Evolutionary conservation across 345 rosid genomes (phyloP), one percentile per base, ranked within the genome.

Genomic region (Aquilaria yunnanensis): DNA sequence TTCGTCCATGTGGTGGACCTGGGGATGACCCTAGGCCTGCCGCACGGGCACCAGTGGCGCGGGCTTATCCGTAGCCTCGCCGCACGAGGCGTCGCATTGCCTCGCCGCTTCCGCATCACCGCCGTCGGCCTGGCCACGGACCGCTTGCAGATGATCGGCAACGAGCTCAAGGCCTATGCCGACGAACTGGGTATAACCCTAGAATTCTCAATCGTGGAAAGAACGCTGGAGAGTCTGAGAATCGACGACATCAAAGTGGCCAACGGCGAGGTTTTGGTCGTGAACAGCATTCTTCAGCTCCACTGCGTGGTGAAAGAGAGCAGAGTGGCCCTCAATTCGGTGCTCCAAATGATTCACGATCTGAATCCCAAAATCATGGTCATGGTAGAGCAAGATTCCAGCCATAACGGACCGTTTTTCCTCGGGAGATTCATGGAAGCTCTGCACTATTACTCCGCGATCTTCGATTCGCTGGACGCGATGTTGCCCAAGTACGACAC

Each of bases 361-460:
- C 85, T 86, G 3, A 74, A 79, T 2, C 86, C 83, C 0, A 86
- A 81, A 45, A 51, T 76, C 9, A 60, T 83, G 61, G 82, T 83
- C 23, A 63, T 86, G 1, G 84, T 76, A 0, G 88, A 86, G 74
- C 92, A 86, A 62, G 88, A 86, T 30, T 83, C 86, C 0, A 81
- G 82, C 74, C 86, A 81, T 65, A 86, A 86, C 16, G 85, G 86
- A 23, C 86, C 92, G 0, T 86, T 86, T 52, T 86, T 86, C 52
- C 77, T 83, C 0, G 88, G 85, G 14, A 77, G 92, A 66, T 86
- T 86, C 57, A 79, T 83, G 86, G 86, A 86, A 66, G 85, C 88
- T 3, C 47, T 86, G 74, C 85, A 86, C 66, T 81, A 83, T 70
- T 86, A 86, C 56, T 74, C 86, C 0, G 86, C 86, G 7, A 79